A percentile compares a stretch with the other conserved stretches of the same genome.
phyloP scores from a whole-genome alignment of 2,329 filamentous ascomycete species.

The Phyllosticta paracitricarpa region DNA sequence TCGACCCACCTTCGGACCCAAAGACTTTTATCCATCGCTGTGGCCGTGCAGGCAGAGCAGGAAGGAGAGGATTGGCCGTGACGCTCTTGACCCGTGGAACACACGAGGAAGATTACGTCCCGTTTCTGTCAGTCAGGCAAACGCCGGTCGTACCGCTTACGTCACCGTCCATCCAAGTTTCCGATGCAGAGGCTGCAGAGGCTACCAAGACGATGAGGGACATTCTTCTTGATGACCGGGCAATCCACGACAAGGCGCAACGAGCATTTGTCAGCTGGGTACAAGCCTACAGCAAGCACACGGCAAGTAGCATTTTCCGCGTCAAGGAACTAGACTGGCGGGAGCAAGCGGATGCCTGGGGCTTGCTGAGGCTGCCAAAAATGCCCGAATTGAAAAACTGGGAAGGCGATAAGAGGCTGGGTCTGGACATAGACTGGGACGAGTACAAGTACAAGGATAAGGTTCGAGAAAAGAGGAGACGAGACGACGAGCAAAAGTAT shows the following conservation, averaged over 20 bases:
- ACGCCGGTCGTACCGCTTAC: slow-evolving; percentile 64
- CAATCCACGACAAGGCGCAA: slow-evolving; percentile 78
- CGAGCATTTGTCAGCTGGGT: slow-evolving; percentile 91
- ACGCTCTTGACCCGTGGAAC: slow-evolving; percentile 72
- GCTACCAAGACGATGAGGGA: slow-evolving; percentile 53
- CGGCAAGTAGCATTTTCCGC: slow-evolving; percentile 84
- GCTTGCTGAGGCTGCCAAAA: slow-evolving; percentile 72
- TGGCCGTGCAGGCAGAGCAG: slow-evolving; percentile 53
- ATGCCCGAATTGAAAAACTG: slow-evolving; percentile 69
- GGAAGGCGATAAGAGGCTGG: slow-evolving; percentile 34
- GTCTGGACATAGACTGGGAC: slow-evolving; percentile 31
- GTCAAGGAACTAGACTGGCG: slow-evolving; percentile 74
- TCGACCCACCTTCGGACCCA: slow-evolving; percentile 77
- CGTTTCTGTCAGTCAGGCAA: slow-evolving; percentile 76
- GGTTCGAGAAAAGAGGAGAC: slow-evolving; percentile 31
- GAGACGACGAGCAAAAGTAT: slow-evolving; percentile 23
- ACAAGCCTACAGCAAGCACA: slow-evolving; percentile 81
- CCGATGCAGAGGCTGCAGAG: slow-evolving; percentile 49
- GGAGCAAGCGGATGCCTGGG: slow-evolving; percentile 74
- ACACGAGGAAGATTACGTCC: slow-evolving; percentile 77
- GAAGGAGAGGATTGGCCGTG: slow-evolving; percentile 67
- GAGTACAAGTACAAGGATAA: slow-evolving; percentile 36
- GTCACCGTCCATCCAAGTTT: slow-evolving; percentile 47
- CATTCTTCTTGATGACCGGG: slow-evolving; percentile 49
- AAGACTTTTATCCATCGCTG: slow-evolving; percentile 68